Base-by-base conservation (phyloP, 306 rosid genomes). In the Inga laurina region DNA sequence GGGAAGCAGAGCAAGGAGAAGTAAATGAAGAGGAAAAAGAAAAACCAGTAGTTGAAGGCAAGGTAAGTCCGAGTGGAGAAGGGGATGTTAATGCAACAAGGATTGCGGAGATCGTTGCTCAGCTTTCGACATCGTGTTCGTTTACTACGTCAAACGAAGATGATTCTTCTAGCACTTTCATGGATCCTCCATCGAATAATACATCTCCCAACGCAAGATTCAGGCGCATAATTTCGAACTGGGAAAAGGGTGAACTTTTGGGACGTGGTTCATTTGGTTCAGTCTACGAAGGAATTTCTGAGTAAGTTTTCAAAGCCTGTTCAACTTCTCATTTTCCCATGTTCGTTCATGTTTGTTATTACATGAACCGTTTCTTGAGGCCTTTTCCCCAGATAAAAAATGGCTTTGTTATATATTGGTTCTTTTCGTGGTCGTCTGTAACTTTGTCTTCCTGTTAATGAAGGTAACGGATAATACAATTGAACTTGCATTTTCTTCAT, bases 181-280 rank as follows among this genome's bases (percentile, higher is more conserved):
- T 96, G 56, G 93, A 90, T 34, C 95, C 94, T 67, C 82, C 78
- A 41, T 82, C 91, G 4, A 82, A 87, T 12, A 85, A 87, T 48
- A 86, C 92, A 77, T 95, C 98, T 41, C 99, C 98, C 3, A 91
- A 84, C 27, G 90, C 74, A 80, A 92, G 87, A 79, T 65, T 81
- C 21, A 90, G 81, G 80, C 91, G 84, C 34, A 70, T 7, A 21
- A 92, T 94, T 75, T 79, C 88, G 49, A 41, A 68, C 75, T 96
- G 98, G 98, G 84, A 85, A 54, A 88, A 87, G 89, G 98, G 99
- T 64, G 88, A 74, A 6, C 94, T 88, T 82, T 90, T 96, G 35
- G 99, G 99, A 32, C 94, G 98, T 49, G 99, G 99, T 35, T 90
- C 99, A 8, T 96, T 96, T 80, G 99, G 99, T 46, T 88, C 97